Evolutionary conservation across 768 basidiomycete species (phyloP), one percentile per base, ranked within the genome.

Genomic region (Podaxis pistillaris): DNA sequence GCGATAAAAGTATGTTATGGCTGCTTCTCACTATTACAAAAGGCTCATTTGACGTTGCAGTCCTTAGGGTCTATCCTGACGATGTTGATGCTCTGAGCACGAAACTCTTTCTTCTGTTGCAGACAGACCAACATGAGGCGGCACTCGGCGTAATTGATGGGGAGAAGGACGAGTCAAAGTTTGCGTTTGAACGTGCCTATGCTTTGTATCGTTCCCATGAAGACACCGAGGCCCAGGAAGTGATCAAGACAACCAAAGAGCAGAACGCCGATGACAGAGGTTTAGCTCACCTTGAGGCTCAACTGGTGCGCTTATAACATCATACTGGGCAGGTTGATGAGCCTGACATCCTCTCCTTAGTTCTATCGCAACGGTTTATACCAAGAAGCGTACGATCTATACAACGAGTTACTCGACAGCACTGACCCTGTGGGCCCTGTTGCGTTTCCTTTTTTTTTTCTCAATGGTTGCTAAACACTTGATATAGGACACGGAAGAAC

Each of bases 41-140:
- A 17, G 30, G 52, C 38, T 62, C 44, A 58, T 58, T 7, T 36
- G 26, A 49, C 15, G 17, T 9, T 33, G 17, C 65, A 96, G 95
- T 96, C 64, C 80, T 95, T 49, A 79, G 82, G 17, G 74, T 94
- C 33, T 80, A 85, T 41, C 86, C 91, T 33, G 72, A 74, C 4
- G 90, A 93, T 70, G 68, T 72, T n/a, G 88, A 94, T 68, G 91
- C 92, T 2, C 74, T 84, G 33, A 87, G 90, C 70, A 91, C 94
- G 11, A 93, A 94, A 71, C 77, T 96, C n/a, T 94, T 93, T 74
- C 76, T 96, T 37, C 81, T 95, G 38, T 77, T 96, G 53, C 94
- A 96, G 68, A 93, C 89, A 1, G 95, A 96, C 71, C 88, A 89
- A 63, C 93, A 95, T 69, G 74, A 79, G 4, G 69, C 80, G 12